phyloP scores from a whole-genome alignment of 169 alveolate genomes.

The Plasmodium inui region DNA sequence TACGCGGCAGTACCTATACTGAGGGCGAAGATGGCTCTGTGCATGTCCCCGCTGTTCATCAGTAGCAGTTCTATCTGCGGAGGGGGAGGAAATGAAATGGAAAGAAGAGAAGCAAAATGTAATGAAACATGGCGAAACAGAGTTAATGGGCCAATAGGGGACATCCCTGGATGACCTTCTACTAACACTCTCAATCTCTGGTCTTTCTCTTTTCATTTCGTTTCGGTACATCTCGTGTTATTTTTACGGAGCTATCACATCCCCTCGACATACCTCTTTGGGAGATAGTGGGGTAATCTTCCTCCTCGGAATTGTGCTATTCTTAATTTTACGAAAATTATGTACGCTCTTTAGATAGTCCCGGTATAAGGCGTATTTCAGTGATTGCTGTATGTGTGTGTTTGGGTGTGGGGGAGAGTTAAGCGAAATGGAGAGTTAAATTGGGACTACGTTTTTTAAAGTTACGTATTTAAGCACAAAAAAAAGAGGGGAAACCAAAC shows the following conservation, averaged over 20 bases:
- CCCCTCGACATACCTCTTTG: conserved; percentile 28
- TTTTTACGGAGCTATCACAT: neutral
- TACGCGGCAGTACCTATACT: conserved; percentile 62
- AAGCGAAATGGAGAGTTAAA: neutral
- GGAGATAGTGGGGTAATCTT: conserved; percentile 62
- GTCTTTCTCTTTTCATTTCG: neutral
- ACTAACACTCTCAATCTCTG: neutral
- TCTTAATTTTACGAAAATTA: conserved; percentile 78
- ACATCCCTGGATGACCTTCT: neutral
- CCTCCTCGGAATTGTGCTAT: conserved; percentile 79
- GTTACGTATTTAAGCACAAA: neutral
- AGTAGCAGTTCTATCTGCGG: conserved; percentile 76
- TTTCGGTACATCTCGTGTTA: neutral
- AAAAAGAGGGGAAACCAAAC: neutral
- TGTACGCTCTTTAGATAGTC: conserved; percentile 76
- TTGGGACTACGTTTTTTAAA: neutral
- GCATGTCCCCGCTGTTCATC: conserved; percentile 77
- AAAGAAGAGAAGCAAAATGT: conserved; percentile 56
- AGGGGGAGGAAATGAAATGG: conserved; percentile 16
- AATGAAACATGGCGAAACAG: too few relatives aligned
- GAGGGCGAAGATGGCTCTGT: conserved; percentile 80
- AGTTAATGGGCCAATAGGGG: neutral
- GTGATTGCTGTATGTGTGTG: conserved; percentile 60
- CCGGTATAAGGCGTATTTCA: conserved; percentile 80
- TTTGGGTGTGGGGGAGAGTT: neutral